These are phyloP conservation scores for Purpureocillium lavendulum DNA, from an alignment of 2,329 filamentous ascomycete species.

Conservation along the genomic window DNA sequence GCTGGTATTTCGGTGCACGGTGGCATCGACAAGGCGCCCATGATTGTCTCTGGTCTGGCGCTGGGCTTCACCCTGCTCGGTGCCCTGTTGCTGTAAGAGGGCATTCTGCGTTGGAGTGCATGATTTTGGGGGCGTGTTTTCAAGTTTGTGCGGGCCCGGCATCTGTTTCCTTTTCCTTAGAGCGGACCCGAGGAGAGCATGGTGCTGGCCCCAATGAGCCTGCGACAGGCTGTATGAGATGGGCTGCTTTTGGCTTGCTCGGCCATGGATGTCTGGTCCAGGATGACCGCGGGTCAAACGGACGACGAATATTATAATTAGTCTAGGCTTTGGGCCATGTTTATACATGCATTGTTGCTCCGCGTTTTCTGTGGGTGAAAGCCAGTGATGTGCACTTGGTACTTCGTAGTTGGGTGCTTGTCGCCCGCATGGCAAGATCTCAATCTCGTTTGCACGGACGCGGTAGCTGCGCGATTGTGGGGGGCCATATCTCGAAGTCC, in stretches of 20 bases:
- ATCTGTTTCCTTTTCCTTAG: no score
- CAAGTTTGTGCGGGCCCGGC: no score
- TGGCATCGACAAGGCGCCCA: slow-evolving; percentile 19
- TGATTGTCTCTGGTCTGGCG: slow-evolving; percentile 26
- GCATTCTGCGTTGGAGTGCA: slow-evolving; percentile 5
- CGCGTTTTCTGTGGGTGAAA: not conserved
- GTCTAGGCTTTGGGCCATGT: slow-evolving; percentile 15
- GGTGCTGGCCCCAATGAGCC: no score
- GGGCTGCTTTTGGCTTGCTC: not conserved
- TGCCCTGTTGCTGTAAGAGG: slow-evolving; percentile 28
- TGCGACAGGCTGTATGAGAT: slow-evolving; percentile 2
- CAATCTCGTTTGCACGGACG: no score
- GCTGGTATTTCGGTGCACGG: slow-evolving; percentile 19
- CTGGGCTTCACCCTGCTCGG: slow-evolving; percentile 29
- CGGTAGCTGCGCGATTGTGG: no score
- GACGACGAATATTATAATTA: slow-evolving; percentile 16
- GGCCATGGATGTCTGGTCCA: slow-evolving; percentile 4
- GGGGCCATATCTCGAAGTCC: no score
- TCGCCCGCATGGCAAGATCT: no score
- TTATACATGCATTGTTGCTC: slow-evolving; percentile 9
- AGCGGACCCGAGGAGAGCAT: no score
- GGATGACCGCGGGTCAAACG: slow-evolving; percentile 6
- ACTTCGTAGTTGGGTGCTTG: no score
- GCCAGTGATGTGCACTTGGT: not conserved
- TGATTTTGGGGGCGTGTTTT: no score